A percentile compares a stretch with the other conserved stretches of the same genome.
Conservation (phyloP, 192 early-diverging fungal species). For the Gonapodya prolifera region DNA sequence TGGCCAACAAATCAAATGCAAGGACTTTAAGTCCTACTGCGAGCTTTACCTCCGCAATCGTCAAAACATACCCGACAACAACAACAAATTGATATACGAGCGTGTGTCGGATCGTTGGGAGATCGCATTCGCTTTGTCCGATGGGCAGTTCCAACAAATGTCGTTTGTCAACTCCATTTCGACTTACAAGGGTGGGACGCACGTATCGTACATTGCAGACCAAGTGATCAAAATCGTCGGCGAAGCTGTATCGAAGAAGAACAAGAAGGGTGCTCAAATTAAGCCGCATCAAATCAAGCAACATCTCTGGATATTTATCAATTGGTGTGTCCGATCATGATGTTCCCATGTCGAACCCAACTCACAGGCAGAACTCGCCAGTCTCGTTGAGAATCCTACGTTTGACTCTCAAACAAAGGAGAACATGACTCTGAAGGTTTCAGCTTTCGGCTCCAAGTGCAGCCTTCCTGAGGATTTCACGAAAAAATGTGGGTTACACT, state of each 20-base stretch:
- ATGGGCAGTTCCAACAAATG: conserved; percentile 90
- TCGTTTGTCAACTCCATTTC: conserved; percentile 97
- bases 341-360: background rate
- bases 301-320: conserved; percentile 90
- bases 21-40: conserved; percentile 81
- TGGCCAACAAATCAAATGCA: conserved; percentile 66
- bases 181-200: conserved; percentile 86
- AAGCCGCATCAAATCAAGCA: conserved; percentile 77
- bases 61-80: conserved; percentile 12
- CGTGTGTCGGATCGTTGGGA: conserved; percentile 76
- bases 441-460: conserved; percentile 73
- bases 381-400: conserved; percentile 80
- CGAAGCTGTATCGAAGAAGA: conserved; percentile 60
- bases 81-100: conserved; percentile 54
- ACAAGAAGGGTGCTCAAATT: conserved; percentile 51
- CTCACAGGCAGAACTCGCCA: background rate
- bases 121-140: conserved; percentile 78
- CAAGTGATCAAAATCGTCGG: conserved; percentile 62
- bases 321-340: conserved; percentile 24
- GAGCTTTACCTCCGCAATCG: conserved; percentile 50
- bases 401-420: conserved; percentile 99
- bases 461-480: conserved; percentile 62
- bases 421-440: conserved; percentile 66
- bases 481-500: conserved; percentile 40
- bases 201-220: conserved; percentile 69